These are phyloP conservation scores for Plasmodium yoelii DNA, from an alignment of 169 alveolate species.

Conservation along the genomic window DNA sequence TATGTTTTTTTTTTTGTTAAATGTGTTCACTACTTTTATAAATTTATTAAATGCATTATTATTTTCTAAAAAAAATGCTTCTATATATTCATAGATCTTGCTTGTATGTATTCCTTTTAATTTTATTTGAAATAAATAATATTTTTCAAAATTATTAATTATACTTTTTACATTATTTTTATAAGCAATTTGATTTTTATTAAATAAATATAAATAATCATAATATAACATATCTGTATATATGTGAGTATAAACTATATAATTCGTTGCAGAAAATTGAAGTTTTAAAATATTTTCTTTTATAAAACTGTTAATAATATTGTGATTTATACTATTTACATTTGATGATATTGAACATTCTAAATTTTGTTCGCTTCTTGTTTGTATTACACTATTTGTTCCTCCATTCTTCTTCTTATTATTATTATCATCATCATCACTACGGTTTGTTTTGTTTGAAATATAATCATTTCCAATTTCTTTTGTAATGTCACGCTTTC, in stretches of 20 bases:
- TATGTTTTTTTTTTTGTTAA: background rate
- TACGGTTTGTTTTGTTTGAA: background rate
- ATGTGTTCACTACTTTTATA: background rate
- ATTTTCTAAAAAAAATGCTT: conserved; percentile 26
- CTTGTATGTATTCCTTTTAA: conserved; percentile 39
- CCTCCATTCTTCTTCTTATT: background rate
- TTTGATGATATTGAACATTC: conserved; percentile 41
- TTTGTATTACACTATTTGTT: background rate
- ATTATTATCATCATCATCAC: background rate
- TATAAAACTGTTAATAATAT: conserved; percentile 38
- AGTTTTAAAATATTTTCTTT: conserved; percentile 47
- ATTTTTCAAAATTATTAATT: conserved; percentile 10
- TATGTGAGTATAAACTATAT: conserved; percentile 63
- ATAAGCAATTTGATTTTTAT: conserved; percentile 28
- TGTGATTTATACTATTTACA: conserved; percentile 28
- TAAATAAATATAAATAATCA: conserved; percentile 58
- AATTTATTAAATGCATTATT: conserved; percentile 16
- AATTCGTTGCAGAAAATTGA: conserved; percentile 16
- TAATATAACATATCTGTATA: conserved; percentile 71
- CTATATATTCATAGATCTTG: conserved; percentile 36
- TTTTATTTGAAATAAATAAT: conserved; percentile 38
- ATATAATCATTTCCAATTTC: background rate
- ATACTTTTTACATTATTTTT: conserved; percentile 23
- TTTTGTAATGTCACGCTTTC: too few relatives aligned
- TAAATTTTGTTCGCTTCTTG: background rate